Evolutionary conservation across 1,284 basidiomycete species (phyloP).

Genomic region (Sanghuangporus weigelae): DNA sequence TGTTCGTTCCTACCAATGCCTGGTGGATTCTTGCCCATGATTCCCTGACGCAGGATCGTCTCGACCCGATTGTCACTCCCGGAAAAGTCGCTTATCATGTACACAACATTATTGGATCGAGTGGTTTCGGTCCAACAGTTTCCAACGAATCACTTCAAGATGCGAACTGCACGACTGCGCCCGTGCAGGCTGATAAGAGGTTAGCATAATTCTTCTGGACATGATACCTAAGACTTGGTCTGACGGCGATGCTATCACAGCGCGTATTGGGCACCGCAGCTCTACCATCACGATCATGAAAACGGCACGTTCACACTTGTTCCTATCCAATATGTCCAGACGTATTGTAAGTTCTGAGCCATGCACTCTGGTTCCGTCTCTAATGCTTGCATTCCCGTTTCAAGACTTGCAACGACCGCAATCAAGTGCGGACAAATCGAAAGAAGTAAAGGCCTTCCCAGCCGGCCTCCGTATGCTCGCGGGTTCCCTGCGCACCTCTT

Average conservation of each 20-base stretch:
- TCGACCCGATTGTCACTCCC: constrained; percentile 37
- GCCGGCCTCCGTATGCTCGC: constrained; percentile 33
- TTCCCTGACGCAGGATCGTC: constrained; percentile 32
- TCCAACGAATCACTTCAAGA: constrained; percentile 29
- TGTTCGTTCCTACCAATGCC: background rate
- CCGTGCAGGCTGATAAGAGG: constrained; percentile 36
- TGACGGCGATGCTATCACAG: background rate
- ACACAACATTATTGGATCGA: constrained; percentile 39
- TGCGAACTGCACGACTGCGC: constrained; percentile 39
- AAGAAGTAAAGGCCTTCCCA: constrained; percentile 17
- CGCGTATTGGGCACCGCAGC: constrained; percentile 8
- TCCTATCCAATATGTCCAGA: background rate
- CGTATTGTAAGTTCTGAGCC: constrained; percentile 1
- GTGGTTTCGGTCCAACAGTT: constrained; percentile 34
- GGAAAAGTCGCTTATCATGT: constrained; percentile 35
- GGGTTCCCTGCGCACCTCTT: constrained; percentile 31
- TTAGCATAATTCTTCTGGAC: background rate
- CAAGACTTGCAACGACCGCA: background rate
- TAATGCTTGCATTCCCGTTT: too few species aligned
- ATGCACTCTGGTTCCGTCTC: background rate
- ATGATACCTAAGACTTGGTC: background rate
- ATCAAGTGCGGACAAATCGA: background rate
- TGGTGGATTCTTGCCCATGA: constrained; percentile 8
- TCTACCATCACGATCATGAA: background rate
- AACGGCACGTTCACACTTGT: constrained; percentile 7